phyloP scores from a whole-genome alignment of 169 alveolate species.

The Eimeria acervulina region DNA sequence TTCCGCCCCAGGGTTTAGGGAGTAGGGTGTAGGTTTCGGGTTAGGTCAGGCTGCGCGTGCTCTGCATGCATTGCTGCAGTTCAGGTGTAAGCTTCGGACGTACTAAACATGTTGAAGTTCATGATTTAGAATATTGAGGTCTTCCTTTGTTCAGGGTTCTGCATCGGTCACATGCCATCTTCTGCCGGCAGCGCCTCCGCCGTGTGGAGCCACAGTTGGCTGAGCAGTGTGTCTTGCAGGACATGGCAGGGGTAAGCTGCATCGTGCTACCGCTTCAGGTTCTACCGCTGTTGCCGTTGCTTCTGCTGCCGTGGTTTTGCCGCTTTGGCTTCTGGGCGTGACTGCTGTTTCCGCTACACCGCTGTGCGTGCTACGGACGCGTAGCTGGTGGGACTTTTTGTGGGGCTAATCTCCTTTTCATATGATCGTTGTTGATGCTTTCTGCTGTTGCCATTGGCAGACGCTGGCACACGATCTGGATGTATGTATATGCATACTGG shows the following conservation, averaged over 20 bases:
- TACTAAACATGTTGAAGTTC: background rate
- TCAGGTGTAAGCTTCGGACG: background rate
- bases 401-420: background rate
- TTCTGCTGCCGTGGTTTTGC: background rate
- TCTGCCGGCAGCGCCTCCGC: slow-evolving; percentile 66
- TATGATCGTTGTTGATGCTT: background rate
- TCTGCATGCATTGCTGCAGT: background rate
- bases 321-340: background rate
- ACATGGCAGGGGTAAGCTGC: slow-evolving; percentile 47
- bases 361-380: background rate
- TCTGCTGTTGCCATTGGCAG: background rate
- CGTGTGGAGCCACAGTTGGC: slow-evolving; percentile 17
- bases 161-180: slow-evolving; percentile 60
- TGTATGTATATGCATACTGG: background rate
- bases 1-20: background rate
- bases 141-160: slow-evolving; percentile 35
- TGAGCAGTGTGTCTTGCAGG: slow-evolving; percentile 65
- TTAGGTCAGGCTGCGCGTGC: background rate
- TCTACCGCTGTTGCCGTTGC: background rate
- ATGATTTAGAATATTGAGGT: background rate
- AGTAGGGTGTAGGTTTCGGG: background rate
- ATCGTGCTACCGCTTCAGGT: background rate
- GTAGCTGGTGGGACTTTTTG: background rate
- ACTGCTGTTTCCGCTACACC: background rate
- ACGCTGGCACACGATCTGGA: background rate